These are phyloP conservation scores for Theileria equi DNA, from an alignment of 169 alveolate genomes.

Conservation along the genomic window DNA sequence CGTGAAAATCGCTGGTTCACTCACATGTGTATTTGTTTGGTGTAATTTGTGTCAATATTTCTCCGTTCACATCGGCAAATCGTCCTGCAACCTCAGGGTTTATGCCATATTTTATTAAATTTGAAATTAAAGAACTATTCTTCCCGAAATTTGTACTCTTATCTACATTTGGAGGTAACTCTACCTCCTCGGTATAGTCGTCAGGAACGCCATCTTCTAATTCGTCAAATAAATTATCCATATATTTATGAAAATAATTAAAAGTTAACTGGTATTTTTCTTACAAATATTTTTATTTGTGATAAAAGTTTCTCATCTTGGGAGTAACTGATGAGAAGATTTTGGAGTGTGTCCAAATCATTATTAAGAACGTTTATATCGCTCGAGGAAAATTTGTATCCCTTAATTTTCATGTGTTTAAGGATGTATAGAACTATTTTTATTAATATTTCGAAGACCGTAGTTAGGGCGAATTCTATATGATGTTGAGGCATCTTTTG, in stretches of 20 bases:
- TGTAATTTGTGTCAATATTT: neutral
- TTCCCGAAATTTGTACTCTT: no score
- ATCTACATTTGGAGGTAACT: no score
- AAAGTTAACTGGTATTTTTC: neutral
- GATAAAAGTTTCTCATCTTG: conserved; percentile 10
- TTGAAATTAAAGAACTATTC: conserved; percentile 3
- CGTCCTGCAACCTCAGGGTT: neutral
- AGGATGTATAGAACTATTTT: neutral
- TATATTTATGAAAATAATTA: neutral
- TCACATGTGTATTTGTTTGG: conserved; percentile 4
- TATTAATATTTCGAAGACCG: neutral
- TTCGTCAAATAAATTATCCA: neutral
- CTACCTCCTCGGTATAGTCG: neutral
- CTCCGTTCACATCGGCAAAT: neutral
- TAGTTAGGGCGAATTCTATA: conserved; percentile 6
- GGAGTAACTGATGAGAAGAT: neutral
- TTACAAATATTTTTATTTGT: neutral
- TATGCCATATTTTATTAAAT: conserved; percentile 22
- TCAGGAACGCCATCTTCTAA: conserved; percentile 5
- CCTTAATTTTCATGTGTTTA: neutral
- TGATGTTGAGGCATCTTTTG: conserved; percentile 3
- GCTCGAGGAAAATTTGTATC: neutral
- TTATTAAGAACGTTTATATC: neutral
- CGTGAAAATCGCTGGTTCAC: neutral
- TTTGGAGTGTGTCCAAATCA: neutral